Percentiles rank a stretch among this genome's conserved stretches.
These are phyloP conservation scores for Cladobotryum protrusum DNA, from an alignment of 2,329 filamentous ascomycete genomes.

Conservation along the genomic window DNA sequence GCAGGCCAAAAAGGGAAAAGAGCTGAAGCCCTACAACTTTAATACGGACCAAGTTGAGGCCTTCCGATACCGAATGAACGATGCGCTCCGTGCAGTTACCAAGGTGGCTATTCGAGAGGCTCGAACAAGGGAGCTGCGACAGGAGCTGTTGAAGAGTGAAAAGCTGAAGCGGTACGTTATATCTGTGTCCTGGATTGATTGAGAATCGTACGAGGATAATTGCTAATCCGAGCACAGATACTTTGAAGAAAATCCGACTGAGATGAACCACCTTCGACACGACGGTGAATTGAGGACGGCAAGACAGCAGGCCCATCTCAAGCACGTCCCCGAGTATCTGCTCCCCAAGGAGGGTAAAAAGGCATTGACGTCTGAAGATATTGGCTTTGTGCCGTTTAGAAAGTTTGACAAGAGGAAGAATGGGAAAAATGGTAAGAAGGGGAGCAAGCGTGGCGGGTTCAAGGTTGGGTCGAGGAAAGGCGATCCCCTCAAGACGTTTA, in stretches of 20 bases:
- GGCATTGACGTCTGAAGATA: slow-evolving; percentile 56
- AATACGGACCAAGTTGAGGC: slow-evolving; percentile 91
- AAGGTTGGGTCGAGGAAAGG: slow-evolving; percentile 58
- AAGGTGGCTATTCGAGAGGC: slow-evolving; percentile 86
- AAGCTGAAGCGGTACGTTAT: slow-evolving; percentile 65
- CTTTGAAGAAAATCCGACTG: slow-evolving; percentile 94
- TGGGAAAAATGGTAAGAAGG: slow-evolving; percentile 31
- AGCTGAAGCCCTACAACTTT: slow-evolving; percentile 86
- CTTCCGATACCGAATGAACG: slow-evolving; percentile 91
- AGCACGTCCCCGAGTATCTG: slow-evolving; percentile 90
- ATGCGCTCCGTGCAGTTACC: slow-evolving; percentile 85
- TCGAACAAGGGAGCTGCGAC: slow-evolving; percentile 75
- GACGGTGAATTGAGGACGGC: slow-evolving; percentile 82
- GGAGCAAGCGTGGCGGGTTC: slow-evolving; percentile 23
- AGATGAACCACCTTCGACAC: slow-evolving; percentile 80
- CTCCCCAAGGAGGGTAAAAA: slow-evolving; percentile 72
- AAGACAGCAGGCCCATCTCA: slow-evolving; percentile 79
- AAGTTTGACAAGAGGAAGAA: slow-evolving; percentile 46
- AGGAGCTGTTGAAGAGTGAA: slow-evolving; percentile 88
- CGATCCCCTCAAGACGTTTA: slow-evolving; percentile 88
- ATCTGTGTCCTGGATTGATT: background rate
- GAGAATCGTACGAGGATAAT: background rate
- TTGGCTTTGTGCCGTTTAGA: slow-evolving; percentile 69
- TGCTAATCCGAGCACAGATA: slow-evolving; percentile 39
- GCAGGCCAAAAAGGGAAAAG: slow-evolving; percentile 71